Evolutionary conservation across 805 yeast genomes (phyloP), one percentile per base, ranked within the genome.

Genomic region (Danielozyma ontarioensis): DNA sequence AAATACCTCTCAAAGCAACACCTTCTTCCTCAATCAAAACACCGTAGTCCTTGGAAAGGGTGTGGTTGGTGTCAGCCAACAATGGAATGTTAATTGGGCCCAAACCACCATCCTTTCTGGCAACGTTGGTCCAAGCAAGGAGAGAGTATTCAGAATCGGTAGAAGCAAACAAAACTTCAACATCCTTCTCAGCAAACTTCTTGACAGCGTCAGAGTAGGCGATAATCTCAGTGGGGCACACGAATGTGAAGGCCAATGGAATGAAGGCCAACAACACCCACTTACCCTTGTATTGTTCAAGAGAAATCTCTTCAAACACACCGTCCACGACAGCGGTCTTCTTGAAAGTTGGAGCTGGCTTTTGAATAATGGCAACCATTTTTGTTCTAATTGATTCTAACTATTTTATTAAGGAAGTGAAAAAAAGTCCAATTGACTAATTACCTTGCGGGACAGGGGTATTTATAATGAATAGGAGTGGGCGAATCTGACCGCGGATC

Each of bases 181-280:
- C 79, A 57, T 80, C 90, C 62, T 86, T 82, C 50, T 77, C 94
- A 53, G 83, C 65, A 71, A 93, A 93, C 76, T 82, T 80, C 74
- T 80, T 78, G 53, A 78, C 84, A 51, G 97, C 96, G 53, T 90
- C 96, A 45, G 96, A 85, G 83, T 88, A 93, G 52, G 97, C 97
- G 68, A 93, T 81, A 74, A 93, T 89, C 76, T 93, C 97, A 51
- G 98, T 93, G 68, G 99, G 98, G 74, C 98, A 93, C 45, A 93
- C 97, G 53, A 93, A 93, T 41, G 99, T 93, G 89, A 93, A 93
- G 33, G 98, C 98, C 78, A 90, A 74, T 68, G 98, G 99, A 64
- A 93, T 83, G 74, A 93, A 93, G 44, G 94, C 97, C 57, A 93
- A 76, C 47, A 93, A 70, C 50, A 93, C 96, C 95, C 97, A 93